phyloP scores from a whole-genome alignment of 2,329 filamentous ascomycete species.

The Penicillium sp. region DNA sequence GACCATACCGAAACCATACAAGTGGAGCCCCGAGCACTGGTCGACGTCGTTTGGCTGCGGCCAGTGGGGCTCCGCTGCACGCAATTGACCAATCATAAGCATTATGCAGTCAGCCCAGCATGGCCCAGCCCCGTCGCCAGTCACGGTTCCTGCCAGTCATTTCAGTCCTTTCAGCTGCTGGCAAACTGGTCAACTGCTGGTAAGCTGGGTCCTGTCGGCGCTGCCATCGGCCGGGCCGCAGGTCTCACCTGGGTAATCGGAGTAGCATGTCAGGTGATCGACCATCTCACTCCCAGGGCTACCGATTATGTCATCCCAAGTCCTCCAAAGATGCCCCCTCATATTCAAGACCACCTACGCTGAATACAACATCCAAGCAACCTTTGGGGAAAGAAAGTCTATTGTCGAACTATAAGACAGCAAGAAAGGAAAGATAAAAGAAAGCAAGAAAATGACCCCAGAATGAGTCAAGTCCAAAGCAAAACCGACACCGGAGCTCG shows the following conservation, averaged over 20 bases:
- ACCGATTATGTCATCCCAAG: not conserved
- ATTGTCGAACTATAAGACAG: conserved; percentile 30
- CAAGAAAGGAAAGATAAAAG: conserved; percentile 13
- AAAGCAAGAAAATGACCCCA: conserved; percentile 11
- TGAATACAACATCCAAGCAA: conserved; percentile 16
- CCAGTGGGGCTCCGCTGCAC: conserved; percentile 13
- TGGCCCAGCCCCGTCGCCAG: conserved; percentile 2
- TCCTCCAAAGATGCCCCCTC: not conserved
- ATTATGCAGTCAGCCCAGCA: not conserved
- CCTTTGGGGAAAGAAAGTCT: conserved; percentile 23
- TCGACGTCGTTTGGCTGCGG: conserved; percentile 19
- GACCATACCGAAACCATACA: conserved; percentile 19
- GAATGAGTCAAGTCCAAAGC: conserved; percentile 19
- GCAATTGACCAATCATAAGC: conserved; percentile 24
- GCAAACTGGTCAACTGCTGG: no score
- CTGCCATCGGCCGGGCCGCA: not conserved
- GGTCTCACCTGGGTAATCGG: not conserved
- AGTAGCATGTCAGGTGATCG: not conserved
- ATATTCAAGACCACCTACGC: not conserved
- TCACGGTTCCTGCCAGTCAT: conserved; percentile 4
- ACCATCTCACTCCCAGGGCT: not conserved
- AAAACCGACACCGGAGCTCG: conserved; percentile 33
- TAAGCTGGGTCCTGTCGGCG: not conserved
- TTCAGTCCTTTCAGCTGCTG: not conserved
- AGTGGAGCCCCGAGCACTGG: conserved; percentile 2